Base-by-base conservation (phyloP, 2,329 filamentous ascomycete genomes). In the Neophaeococcomyces aloes region DNA sequence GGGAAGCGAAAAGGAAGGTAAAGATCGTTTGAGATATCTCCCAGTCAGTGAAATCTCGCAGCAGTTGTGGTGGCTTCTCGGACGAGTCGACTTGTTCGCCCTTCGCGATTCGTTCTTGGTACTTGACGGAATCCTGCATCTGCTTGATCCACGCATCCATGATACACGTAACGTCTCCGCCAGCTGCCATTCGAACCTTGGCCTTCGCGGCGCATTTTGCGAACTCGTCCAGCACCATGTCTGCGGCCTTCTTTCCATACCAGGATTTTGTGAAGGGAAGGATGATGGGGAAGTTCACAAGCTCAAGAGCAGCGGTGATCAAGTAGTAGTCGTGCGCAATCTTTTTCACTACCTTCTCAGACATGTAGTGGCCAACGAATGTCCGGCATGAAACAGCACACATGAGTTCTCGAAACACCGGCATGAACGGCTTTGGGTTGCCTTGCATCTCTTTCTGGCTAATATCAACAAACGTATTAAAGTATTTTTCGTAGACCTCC, bases 261-360 rank as follows among this genome's bases (percentile, higher is more conserved):
- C 87, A 96, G 4, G 87, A 87, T 71, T 87, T 89, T 61, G 88
- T 95, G 72, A 78, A 96, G 30, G 89, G 89, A 31, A 96, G 67
- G 61, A 96, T 95, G 66, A 96, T 83, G 47, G 91, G 89, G 71
- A 96, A 94, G 72, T 96, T 96, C 72, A 98, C 91, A 36, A 96
- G 76, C 66, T 98, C 91, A 54, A 96, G 77, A 17, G 91, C 91
- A 46, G 84, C 89, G 11, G 91, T 96, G 61, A 96, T 94, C 52
- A 89, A 77, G 67, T 94, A 96, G 70, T 94, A 98, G 67, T 96
- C 88, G 65, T 94, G 83, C 49, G 89, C 83, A 52, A 96, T 91
- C 71, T 85, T 88, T 75, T 93, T 89, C 58, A 96, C 81, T 38
- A 83, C 79, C 61, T 86, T 83, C 47, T 94, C 84, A 35, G 82